Base-by-base conservation (phyloP, 2,329 filamentous ascomycete species). In the Aurifilum marmelostoma region DNA sequence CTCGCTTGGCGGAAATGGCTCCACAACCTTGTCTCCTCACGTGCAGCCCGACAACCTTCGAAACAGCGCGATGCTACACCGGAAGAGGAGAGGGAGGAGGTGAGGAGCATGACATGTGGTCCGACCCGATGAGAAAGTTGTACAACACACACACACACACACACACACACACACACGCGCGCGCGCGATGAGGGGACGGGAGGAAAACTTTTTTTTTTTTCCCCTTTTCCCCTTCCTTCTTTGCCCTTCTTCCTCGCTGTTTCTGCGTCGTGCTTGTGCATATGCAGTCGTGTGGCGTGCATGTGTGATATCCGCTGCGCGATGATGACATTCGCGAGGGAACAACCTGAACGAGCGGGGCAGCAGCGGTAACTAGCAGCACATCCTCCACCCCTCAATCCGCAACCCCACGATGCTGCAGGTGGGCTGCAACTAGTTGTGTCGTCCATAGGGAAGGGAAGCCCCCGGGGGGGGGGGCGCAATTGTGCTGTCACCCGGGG, bases 301-400 rank as follows among this genome's bases (percentile, higher is more conserved):
- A 39, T 14, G 43, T 50, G 47, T 50, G 27, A 9, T 34, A n/a
- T 32, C n/a, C 14, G 47, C 43, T 65, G 63, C 63, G 32, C 47
- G 63, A 39, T 65, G 63, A 65, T 65, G 63, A 32, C 63, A 65
- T 65, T 12, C 16, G 12, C 14, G 24, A 56, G 52, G 50, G 52
- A 24, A 56, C 52, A 2, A 56, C 52, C 24, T 27, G 24, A 32
- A 32, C 34, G 21, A 47, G 56, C 56, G 56, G 56, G 32, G 56
- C 52, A 32, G 52, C 12, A 18, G 50, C 43, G 43, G 43, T 9
- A 43, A 41, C 3, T 43, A 47, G 43, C 43, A 47, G 18, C 43
- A 47, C 16, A 47, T 16, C 43, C 50, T 52, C 50, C n/a, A 24
- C 50, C 47, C 18, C 8, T n/a, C 18, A n/a, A 4, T 34, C 34